Conservation (phyloP, 805 yeast genomes). For the Maudiozyma pseudohumilis region DNA sequence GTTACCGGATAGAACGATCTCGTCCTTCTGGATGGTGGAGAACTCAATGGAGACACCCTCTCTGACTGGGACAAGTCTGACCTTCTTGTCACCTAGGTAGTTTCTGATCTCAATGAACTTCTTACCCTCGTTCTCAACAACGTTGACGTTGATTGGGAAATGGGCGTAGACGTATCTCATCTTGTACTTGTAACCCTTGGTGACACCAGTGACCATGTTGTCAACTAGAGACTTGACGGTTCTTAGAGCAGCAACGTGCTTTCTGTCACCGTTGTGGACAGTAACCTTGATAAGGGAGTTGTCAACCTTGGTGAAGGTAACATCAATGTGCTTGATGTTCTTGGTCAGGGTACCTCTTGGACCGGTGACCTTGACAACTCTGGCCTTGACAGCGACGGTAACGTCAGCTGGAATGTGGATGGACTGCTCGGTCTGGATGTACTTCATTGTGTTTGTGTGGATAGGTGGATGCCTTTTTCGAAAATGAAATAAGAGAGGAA, state of each 20-base stretch:
- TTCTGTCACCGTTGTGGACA: slow-evolving; percentile 98
- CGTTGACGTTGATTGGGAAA: slow-evolving; percentile 99
- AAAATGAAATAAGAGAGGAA: too few species aligned
- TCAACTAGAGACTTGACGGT: slow-evolving; percentile 92
- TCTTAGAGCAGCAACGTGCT: slow-evolving; percentile 99
- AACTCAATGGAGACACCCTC: slow-evolving; percentile 84
- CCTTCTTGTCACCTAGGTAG: slow-evolving; percentile 98
- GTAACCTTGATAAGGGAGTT: slow-evolving; percentile 75
- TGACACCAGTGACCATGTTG: slow-evolving; percentile 97
- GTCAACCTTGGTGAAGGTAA: slow-evolving; percentile 75
- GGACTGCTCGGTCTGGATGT: slow-evolving; percentile 78
- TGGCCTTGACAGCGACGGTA: slow-evolving; percentile 80
- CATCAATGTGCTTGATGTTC: slow-evolving; percentile 89
- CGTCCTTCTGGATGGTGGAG: slow-evolving; percentile 86
- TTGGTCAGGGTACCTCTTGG: slow-evolving; percentile 94
- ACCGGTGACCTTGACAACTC: slow-evolving; percentile 82
- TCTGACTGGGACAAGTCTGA: slow-evolving; percentile 74
- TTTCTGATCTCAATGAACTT: slow-evolving; percentile 92
- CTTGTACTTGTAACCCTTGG: slow-evolving; percentile 98
- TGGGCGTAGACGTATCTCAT: slow-evolving; percentile 99
- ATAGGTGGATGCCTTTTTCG: too few species aligned
- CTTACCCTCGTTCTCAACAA: slow-evolving; percentile 66
- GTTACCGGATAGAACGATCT: slow-evolving; percentile 74
- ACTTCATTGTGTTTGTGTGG: too few species aligned
- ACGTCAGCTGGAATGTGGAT: slow-evolving; percentile 90